Percentiles rank a stretch among this genome's conserved stretches.
Conservation (phyloP, 805 yeast species). For the Hanseniaspora valbyensis region DNA sequence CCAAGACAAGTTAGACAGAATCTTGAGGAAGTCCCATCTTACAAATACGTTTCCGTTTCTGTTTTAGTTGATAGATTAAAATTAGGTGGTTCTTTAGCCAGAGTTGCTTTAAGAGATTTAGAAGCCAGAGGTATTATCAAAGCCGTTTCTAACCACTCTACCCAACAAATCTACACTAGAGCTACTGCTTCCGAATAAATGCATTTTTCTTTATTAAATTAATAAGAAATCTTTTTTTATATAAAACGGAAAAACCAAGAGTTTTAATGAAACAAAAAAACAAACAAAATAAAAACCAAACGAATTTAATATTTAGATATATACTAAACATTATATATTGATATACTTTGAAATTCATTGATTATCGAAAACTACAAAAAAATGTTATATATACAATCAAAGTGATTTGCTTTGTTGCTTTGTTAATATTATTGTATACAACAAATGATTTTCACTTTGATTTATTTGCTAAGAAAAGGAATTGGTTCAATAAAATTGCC, state of each 20-base stretch:
- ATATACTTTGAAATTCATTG: constrained; percentile 5
- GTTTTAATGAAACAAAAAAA: neutral
- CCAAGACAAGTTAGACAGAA: constrained; percentile 98
- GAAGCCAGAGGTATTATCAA: constrained; percentile 90
- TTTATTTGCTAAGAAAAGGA: no score
- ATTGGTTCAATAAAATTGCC: no score
- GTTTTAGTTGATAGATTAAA: constrained; percentile 98
- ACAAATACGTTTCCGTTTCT: constrained; percentile 95
- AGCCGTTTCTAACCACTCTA: constrained; percentile 89
- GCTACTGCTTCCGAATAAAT: constrained; percentile 58
- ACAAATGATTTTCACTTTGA: no score
- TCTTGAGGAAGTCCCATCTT: constrained; percentile 97
- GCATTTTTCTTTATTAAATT: no score
- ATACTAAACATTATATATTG: neutral
- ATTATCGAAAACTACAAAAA: neutral
- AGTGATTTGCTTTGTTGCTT: no score
- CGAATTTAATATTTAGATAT: neutral
- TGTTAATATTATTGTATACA: no score
- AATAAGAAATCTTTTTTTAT: constrained; percentile 3
- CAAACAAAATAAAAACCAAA: constrained; percentile 1
- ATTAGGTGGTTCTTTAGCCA: constrained; percentile 98
- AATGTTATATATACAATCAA: neutral
- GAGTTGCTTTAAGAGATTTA: constrained; percentile 93
- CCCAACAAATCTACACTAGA: constrained; percentile 89
- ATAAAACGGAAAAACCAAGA: neutral